Conservation (phyloP, 1,139 yeast species). For the Suhomyces terraborum region DNA sequence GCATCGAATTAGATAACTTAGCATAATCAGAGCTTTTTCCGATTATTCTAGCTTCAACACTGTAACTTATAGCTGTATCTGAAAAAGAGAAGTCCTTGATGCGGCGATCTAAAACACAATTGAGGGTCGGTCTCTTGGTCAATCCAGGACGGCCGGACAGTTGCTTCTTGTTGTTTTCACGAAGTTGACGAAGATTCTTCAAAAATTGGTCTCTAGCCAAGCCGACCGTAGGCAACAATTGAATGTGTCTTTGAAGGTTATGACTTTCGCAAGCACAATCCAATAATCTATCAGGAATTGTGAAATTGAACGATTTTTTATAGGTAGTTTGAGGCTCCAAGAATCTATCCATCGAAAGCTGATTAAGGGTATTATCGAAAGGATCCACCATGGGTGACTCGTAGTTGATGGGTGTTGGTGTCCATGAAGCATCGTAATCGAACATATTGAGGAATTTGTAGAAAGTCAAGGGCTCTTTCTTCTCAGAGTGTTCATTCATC, state of each 20-base stretch:
- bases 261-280: conserved; percentile 43
- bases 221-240: conserved; percentile 41
- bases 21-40: conserved; percentile 38
- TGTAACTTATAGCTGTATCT: conserved; percentile 37
- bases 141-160: conserved; percentile 2
- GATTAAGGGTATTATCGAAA: conserved; percentile 31
- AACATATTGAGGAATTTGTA: conserved; percentile 39
- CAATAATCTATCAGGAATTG: conserved; percentile 39
- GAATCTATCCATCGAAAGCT: conserved; percentile 30
- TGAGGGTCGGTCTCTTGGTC: conserved; percentile 14
- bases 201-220: conserved; percentile 29
- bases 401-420: conserved; percentile 38
- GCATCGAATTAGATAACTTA: conserved; percentile 18
- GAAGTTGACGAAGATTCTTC: conserved; percentile 26
- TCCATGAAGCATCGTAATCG: conserved; percentile 47
- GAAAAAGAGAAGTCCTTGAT: conserved; percentile 35
- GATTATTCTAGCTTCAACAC: conserved; percentile 36
- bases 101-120: conserved; percentile 21
- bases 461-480: conserved; percentile 22
- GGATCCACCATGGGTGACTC: conserved; percentile 33
- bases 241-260: conserved; percentile 38
- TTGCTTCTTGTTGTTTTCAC: conserved; percentile 7
- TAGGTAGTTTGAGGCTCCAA: conserved; percentile 38
- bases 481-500: conserved; percentile 22
- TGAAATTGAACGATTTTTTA: conserved; percentile 44